phyloP scores from a whole-genome alignment of 371 early-diverging fungal species.

The Mucor saturninus region DNA sequence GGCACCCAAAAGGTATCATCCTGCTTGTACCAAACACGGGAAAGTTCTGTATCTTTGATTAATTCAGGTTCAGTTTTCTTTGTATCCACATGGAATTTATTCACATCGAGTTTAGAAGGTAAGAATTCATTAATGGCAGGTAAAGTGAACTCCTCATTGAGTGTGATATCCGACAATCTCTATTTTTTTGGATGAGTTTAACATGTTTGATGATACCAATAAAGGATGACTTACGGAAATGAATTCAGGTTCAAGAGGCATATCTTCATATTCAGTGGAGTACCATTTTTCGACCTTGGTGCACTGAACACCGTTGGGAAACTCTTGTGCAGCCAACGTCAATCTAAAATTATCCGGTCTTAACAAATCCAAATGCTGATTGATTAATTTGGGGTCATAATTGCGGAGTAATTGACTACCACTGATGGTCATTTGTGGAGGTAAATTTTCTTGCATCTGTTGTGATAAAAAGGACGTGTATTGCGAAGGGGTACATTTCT shows the following conservation, averaged over 20 bases:
- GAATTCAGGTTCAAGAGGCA: conserved; percentile 58
- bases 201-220: too few relatives aligned
- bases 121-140: conserved; percentile 86
- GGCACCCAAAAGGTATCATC: conserved; percentile 53
- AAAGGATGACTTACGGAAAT: conserved; percentile 48
- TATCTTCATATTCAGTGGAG: conserved; percentile 78
- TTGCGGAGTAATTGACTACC: conserved; percentile 64
- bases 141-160: conserved; percentile 67
- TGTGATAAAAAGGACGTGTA: conserved; percentile 55
- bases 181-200: background rate
- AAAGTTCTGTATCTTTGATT: conserved; percentile 59
- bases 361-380: conserved; percentile 60
- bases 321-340: conserved; percentile 42
- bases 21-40: conserved; percentile 88
- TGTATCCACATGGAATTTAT: conserved; percentile 40
- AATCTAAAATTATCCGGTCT: conserved; percentile 71
- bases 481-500: conserved; percentile 68
- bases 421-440: conserved; percentile 70
- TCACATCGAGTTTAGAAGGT: conserved; percentile 66
- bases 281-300: conserved; percentile 79
- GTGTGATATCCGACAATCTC: conserved; percentile 20
- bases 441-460: conserved; percentile 67
- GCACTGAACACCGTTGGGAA: conserved; percentile 54
- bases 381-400: conserved; percentile 62
- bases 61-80: conserved; percentile 56